Conservation (phyloP, 768 basidiomycete genomes). For the Rhizopogon salebrosus region DNA sequence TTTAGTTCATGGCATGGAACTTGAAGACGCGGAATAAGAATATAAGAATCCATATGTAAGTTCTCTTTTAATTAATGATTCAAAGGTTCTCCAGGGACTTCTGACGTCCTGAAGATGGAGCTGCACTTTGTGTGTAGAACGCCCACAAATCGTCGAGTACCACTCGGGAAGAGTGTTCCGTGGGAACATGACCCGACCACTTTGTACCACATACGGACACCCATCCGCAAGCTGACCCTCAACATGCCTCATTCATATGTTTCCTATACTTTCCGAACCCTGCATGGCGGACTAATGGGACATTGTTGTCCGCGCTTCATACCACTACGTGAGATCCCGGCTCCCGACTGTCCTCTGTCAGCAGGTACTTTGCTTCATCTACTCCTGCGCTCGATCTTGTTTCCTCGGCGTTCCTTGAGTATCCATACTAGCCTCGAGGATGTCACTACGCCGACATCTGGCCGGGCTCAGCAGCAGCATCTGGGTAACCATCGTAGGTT, state of each 20-base stretch:
- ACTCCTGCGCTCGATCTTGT: conserved; percentile 5
- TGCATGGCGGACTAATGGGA: conserved; percentile 12
- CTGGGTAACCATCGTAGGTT: conserved; percentile 8
- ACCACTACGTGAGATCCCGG: conserved; percentile 14
- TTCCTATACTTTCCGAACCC: conserved; percentile 8
- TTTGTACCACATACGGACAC: conserved; percentile 11
- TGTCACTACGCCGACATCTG: conserved; percentile 4
- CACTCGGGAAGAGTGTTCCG: conserved; percentile 8
- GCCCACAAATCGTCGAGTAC: conserved; percentile 1
- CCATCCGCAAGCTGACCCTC: conserved; percentile 3
- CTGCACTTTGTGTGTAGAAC: conserved; percentile 6
- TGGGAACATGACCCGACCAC: conserved; percentile 13
- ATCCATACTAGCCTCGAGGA: conserved; percentile 2
- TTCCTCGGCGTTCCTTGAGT: conserved; percentile 10
- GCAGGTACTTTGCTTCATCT: conserved; percentile 10
- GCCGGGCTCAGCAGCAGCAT: conserved; percentile 10
- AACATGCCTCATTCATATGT: conserved; percentile 17
- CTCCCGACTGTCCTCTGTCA: conserved; percentile 7
- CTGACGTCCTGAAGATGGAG: neutral
- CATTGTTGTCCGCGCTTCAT: conserved; percentile 12
- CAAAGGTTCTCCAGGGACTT: conserved; percentile 3
- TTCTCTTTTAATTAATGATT: neutral
- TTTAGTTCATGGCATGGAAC: conserved; percentile 6
- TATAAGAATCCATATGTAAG: conserved; percentile 3
- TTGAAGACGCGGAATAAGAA: conserved; percentile 13